Evolutionary conservation across 1,139 yeast genomes (phyloP).

Genomic region (Saccharomyces hybrid): DNA sequence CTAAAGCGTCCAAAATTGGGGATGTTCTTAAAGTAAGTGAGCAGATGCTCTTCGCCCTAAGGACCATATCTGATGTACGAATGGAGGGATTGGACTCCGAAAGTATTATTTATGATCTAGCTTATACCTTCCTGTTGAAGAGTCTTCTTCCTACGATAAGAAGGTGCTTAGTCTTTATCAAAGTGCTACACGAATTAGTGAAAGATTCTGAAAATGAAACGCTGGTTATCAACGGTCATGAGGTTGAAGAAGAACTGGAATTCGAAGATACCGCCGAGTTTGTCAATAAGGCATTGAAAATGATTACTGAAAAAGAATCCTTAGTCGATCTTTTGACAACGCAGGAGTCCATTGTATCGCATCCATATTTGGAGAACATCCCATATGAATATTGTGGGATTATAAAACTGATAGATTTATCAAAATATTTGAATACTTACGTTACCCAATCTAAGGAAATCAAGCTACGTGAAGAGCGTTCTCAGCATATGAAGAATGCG

Average conservation of each 20-base stretch:
- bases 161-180: slow-evolving; percentile 23
- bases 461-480: slow-evolving; percentile 24
- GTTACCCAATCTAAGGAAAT: slow-evolving; percentile 41
- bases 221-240: slow-evolving; percentile 13
- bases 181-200: slow-evolving; percentile 19
- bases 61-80: background rate
- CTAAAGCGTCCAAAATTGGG: background rate
- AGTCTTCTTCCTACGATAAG: slow-evolving; percentile 25
- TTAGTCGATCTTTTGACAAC: slow-evolving; percentile 12
- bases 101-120: slow-evolving; percentile 12
- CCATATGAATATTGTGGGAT: slow-evolving; percentile 58
- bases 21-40: background rate
- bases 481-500: slow-evolving; percentile 19
- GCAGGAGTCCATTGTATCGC: slow-evolving; percentile 7
- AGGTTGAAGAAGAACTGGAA: slow-evolving; percentile 11
- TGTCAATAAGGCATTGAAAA: slow-evolving; percentile 11
- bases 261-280: slow-evolving; percentile 9
- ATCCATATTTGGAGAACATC: slow-evolving; percentile 14
- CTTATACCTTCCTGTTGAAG: slow-evolving; percentile 17
- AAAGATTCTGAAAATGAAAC: slow-evolving; percentile 13
- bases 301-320: slow-evolving; percentile 13
- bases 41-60: background rate
- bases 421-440: slow-evolving; percentile 60
- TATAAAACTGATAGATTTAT: slow-evolving; percentile 52
- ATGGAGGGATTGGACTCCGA: slow-evolving; percentile 1